These are phyloP conservation scores for Raphanus hybrid DNA, from an alignment of 441 rosid genomes.

Conservation along the genomic window DNA sequence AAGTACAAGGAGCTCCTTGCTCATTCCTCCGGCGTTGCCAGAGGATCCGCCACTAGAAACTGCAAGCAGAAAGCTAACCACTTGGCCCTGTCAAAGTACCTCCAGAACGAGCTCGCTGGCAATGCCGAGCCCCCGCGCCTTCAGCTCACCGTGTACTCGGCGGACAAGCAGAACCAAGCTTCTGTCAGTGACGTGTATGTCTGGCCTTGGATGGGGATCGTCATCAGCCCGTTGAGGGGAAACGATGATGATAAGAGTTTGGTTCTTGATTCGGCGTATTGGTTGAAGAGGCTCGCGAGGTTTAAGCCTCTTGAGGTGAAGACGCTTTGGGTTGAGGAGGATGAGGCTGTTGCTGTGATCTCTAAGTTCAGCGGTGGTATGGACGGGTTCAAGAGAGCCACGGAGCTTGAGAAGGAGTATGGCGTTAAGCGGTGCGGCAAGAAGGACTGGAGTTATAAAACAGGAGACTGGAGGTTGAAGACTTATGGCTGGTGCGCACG, in stretches of 20 bases:
- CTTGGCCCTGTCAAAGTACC: constrained; percentile 70
- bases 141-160: constrained; percentile 28
- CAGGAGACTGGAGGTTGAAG: constrained; percentile 45
- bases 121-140: constrained; percentile 47
- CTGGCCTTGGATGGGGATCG: constrained; percentile 87
- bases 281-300: constrained; percentile 58
- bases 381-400: constrained; percentile 63
- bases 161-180: constrained; percentile 36
- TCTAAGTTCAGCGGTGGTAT: constrained; percentile 58
- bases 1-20: constrained; percentile 76
- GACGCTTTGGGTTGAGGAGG: constrained; percentile 53
- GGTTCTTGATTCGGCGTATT: constrained; percentile 51
- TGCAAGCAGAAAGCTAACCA: constrained; percentile 80
- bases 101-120: constrained; percentile 61
- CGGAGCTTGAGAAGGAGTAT: constrained; percentile 69
- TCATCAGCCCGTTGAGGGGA: constrained; percentile 48
- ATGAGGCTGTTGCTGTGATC: constrained; percentile 50
- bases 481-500: constrained; percentile 83
- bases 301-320: constrained; percentile 61
- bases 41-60: constrained; percentile 72
- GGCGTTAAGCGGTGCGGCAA: constrained; percentile 51
- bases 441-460: constrained; percentile 55
- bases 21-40: constrained; percentile 85
- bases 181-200: constrained; percentile 53
- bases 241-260: constrained; percentile 33